A percentile compares a stretch with the other conserved stretches of the same genome.
These are phyloP conservation scores for Jatropha multifida DNA, from an alignment of 441 rosid species.

Conservation along the genomic window DNA sequence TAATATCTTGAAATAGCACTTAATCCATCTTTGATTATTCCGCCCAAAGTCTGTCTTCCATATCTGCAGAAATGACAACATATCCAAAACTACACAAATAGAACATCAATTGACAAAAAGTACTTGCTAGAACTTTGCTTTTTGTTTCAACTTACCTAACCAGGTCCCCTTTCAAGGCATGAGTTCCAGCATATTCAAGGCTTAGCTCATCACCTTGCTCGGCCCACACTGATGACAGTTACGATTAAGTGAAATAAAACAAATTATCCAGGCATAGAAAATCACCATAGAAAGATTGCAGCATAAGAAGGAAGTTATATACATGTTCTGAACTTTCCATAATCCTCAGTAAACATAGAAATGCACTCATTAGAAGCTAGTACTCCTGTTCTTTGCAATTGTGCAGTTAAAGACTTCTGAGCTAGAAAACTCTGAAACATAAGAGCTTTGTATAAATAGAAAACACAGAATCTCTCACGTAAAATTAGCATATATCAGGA, in stretches of 20 bases:
- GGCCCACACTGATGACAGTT: conserved; percentile 75
- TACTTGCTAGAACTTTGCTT: background rate
- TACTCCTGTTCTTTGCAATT: conserved; percentile 67
- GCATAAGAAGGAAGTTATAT: conserved; percentile 28
- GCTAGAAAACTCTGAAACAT: conserved; percentile 63
- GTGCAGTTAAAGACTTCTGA: conserved; percentile 66
- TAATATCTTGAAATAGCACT: conserved; percentile 94
- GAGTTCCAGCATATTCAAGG: conserved; percentile 92
- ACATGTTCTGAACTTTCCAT: conserved; percentile 69
- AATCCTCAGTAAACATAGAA: conserved; percentile 64
- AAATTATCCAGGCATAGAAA: conserved; percentile 17
- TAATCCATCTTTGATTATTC: conserved; percentile 82
- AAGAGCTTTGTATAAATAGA: conserved; percentile 14
- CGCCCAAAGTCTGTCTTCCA: conserved; percentile 79
- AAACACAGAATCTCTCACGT: conserved; percentile 3
- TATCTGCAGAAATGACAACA: conserved; percentile 47
- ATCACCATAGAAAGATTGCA: conserved; percentile 13
- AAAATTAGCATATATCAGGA: conserved; percentile 17
- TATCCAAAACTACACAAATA: conserved; percentile 10
- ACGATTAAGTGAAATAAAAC: conserved; percentile 14
- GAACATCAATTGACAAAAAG: conserved; percentile 11
- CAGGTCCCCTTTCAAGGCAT: conserved; percentile 94
- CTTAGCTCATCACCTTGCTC: conserved; percentile 98
- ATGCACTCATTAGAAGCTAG: conserved; percentile 58
- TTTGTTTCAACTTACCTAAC: conserved; percentile 55